A percentile compares a stretch with the other conserved stretches of the same genome.
These are phyloP conservation scores for Pseudogymnoascus sp. DNA, from an alignment of 2,329 filamentous ascomycete species.

Conservation along the genomic window DNA sequence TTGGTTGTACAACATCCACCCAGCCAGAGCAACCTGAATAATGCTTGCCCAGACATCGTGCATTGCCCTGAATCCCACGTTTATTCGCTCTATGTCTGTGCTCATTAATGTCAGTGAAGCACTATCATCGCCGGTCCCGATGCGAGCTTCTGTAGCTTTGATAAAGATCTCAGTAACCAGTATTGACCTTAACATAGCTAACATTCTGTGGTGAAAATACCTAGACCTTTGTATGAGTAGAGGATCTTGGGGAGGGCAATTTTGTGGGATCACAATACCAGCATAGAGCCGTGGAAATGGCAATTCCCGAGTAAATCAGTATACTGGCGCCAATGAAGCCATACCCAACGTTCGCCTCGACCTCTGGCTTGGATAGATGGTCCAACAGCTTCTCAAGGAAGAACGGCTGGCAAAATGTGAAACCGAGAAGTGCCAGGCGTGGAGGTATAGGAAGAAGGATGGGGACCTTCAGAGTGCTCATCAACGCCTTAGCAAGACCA, in stretches of 20 bases:
- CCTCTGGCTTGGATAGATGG: slow-evolving; percentile 21
- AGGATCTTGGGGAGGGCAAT: background rate
- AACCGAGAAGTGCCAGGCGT: slow-evolving; percentile 31
- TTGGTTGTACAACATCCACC: slow-evolving; percentile 14
- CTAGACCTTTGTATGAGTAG: slow-evolving; percentile 12
- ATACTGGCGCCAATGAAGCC: slow-evolving; percentile 34
- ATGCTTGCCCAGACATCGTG: slow-evolving; percentile 18
- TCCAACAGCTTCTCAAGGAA: slow-evolving; percentile 31
- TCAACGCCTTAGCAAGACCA: slow-evolving; percentile 19
- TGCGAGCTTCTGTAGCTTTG: slow-evolving; percentile 11
- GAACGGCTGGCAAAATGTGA: slow-evolving; percentile 38
- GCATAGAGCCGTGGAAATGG: slow-evolving; percentile 23
- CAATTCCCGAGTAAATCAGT: slow-evolving; percentile 35
- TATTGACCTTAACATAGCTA: slow-evolving; percentile 11
- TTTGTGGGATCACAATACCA: background rate
- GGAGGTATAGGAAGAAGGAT: slow-evolving; percentile 25
- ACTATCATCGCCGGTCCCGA: slow-evolving; percentile 11
- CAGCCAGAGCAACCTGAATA: slow-evolving; percentile 13
- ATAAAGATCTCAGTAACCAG: slow-evolving; percentile 10
- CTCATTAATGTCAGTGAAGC: slow-evolving; percentile 22
- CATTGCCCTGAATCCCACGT: slow-evolving; percentile 7
- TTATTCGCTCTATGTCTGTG: slow-evolving; percentile 19
- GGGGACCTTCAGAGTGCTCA: slow-evolving; percentile 19
- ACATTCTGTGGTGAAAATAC: slow-evolving; percentile 3
- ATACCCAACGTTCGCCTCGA: slow-evolving; percentile 23